Base-by-base conservation (phyloP, 805 yeast species). In the Myxozyma vanderwaltii region DNA sequence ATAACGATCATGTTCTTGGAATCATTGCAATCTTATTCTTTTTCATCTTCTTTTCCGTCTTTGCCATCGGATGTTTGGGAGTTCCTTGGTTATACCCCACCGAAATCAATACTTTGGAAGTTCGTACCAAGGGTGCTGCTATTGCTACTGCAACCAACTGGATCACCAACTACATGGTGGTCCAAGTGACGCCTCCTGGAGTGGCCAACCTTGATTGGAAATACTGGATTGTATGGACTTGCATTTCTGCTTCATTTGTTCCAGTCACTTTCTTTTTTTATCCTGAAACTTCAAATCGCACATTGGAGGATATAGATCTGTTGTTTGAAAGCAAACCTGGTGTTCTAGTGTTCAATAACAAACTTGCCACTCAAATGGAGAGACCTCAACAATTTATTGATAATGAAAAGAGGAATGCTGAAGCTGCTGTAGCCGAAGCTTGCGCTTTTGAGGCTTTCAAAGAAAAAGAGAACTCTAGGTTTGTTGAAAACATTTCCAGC, bases 231-330 rank as follows among this genome's bases (percentile, higher is more conserved):
- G 82, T 87, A 74, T 88, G 88, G 72, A 87, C 89, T 7, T 70
- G 75, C 36, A 77, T 86, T 61, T 45, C 54, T 13, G 55, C 49
- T 8, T 31, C 47, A 13, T 56, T 58, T 51, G 54, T 64, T 26
- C 38, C 96, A 2, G 83, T 86, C 21, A 96, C 90, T 8, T 82
- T 79, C 74, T 80, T 79, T 56, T 75, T 84, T 51, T 89, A 86
- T 70, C 96, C 97, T 1, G 97, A 91, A 71, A 91, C 97, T 1
- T 89, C 87, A 66, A 96, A 96, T 13, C 82, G 90, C 52, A 81
- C 85, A 24, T 78, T 91, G 54, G 97, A 91, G 70, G 96, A 82
- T 69, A 81, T 82, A 68, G 71, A 75, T 49, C 61, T 64, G 43
- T 62, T 74, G 10, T 74, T 73, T 41, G 51, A 47, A 29, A 55